Evolutionary conservation across 305 asterid species (phyloP).

Genomic region (Euphrasia arctica): DNA sequence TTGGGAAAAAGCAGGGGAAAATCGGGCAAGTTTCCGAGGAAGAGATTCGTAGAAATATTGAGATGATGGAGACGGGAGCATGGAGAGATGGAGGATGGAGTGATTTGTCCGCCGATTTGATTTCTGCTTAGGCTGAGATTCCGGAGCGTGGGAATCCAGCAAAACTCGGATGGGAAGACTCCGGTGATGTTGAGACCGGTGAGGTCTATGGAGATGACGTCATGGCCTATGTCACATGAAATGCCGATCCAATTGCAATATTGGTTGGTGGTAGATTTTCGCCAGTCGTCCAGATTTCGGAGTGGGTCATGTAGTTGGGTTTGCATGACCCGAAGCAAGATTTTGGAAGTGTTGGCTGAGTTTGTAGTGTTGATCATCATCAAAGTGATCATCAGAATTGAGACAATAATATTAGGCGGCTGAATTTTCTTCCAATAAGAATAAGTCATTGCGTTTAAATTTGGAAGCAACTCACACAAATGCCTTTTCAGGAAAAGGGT

Average conservation of each 20-base stretch:
- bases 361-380: neutral
- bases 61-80: slow-evolving; percentile 58
- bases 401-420: too few relatives aligned
- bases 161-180: slow-evolving; percentile 66
- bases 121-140: slow-evolving; percentile 50
- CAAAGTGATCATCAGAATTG: neutral
- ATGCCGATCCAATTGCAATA: slow-evolving; percentile 89
- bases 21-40: slow-evolving; percentile 67
- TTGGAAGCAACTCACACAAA: too few relatives aligned
- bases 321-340: slow-evolving; percentile 58
- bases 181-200: slow-evolving; percentile 46
- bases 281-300: slow-evolving; percentile 52
- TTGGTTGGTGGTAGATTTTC: slow-evolving; percentile 42
- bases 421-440: too few relatives aligned
- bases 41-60: slow-evolving; percentile 48
- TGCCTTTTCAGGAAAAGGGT: too few relatives aligned
- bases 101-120: slow-evolving; percentile 40
- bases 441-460: too few relatives aligned
- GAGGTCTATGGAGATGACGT: slow-evolving; percentile 52
- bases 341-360: slow-evolving; percentile 30
- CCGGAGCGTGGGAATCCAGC: slow-evolving; percentile 63
- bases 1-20: slow-evolving; percentile 40
- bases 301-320: slow-evolving; percentile 49
- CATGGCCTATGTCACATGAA: slow-evolving; percentile 35
- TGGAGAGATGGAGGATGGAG: slow-evolving; percentile 41